Percentiles rank a stretch among this genome's conserved stretches.
Conservation (phyloP, 2,329 filamentous ascomycete species). For the Orbilia ellipsospora region DNA sequence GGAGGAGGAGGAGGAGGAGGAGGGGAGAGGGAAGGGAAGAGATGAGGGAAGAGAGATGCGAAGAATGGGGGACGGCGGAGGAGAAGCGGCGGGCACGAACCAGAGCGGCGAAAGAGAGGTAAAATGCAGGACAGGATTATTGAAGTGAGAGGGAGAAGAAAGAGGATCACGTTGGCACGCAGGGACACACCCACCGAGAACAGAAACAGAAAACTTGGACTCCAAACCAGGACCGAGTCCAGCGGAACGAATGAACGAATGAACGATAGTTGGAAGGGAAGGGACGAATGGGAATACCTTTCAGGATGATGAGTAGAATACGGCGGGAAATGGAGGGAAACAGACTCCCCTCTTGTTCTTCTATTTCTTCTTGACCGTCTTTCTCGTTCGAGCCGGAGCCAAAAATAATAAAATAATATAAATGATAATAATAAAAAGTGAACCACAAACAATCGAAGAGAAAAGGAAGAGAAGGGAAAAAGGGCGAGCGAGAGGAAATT, state of each 20-base stretch:
- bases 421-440: background rate
- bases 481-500: slow-evolving; percentile 45
- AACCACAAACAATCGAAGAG: slow-evolving; percentile 10
- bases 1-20: slow-evolving; percentile 10
- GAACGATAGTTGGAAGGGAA: background rate
- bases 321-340: slow-evolving; percentile 41
- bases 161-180: slow-evolving; percentile 34
- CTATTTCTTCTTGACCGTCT: slow-evolving; percentile 5
- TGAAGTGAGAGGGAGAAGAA: slow-evolving; percentile 2
- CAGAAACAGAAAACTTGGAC: slow-evolving; percentile 7
- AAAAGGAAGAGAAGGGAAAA: slow-evolving; percentile 6
- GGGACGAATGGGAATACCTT: slow-evolving; percentile 3
- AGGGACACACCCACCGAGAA: slow-evolving; percentile 1
- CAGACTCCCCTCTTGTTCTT: background rate
- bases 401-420: background rate
- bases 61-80: slow-evolving; percentile 6
- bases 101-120: too few relatives aligned
- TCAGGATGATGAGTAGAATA: slow-evolving; percentile 7
- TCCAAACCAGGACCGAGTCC: background rate
- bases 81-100: too few relatives aligned
- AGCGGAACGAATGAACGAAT: slow-evolving; percentile 1
- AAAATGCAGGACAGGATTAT: background rate
- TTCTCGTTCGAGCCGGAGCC: slow-evolving; percentile 4
- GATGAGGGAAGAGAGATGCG: background rate
- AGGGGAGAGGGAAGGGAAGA: slow-evolving; percentile 1